phyloP scores from a whole-genome alignment of 768 basidiomycete species.

The Hygrocybe coccinea region DNA sequence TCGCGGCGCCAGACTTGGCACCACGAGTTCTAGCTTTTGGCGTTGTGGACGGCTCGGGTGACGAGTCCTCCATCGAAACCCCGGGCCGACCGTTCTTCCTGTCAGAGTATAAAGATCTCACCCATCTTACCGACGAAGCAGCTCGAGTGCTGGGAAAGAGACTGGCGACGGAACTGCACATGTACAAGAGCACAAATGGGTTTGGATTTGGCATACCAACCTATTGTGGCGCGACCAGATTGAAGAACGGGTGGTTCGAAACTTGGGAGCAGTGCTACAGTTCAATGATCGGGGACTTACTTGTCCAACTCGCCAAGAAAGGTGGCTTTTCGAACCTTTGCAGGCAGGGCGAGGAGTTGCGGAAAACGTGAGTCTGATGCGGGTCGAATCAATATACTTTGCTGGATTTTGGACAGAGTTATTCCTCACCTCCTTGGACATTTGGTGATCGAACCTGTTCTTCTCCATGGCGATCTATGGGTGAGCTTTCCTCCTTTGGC shows the following conservation, averaged over 20 bases:
- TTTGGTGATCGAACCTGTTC: slow-evolving; percentile 57
- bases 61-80: neutral
- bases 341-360: slow-evolving; percentile 47
- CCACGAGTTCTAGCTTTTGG: slow-evolving; percentile 55
- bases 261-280: slow-evolving; percentile 69
- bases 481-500: slow-evolving; percentile 32
- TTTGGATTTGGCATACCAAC: slow-evolving; percentile 74
- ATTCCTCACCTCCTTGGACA: slow-evolving; percentile 63
- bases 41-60: slow-evolving; percentile 20
- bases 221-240: slow-evolving; percentile 67
- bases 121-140: slow-evolving; percentile 40
- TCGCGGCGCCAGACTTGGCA: slow-evolving; percentile 63
- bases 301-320: slow-evolving; percentile 41
- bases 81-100: slow-evolving; percentile 57
- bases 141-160: slow-evolving; percentile 53
- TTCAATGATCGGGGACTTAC: slow-evolving; percentile 55
- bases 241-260: slow-evolving; percentile 68
- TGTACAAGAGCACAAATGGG: slow-evolving; percentile 45
- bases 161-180: slow-evolving; percentile 64
- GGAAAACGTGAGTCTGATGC: slow-evolving; percentile 36
- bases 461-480: slow-evolving; percentile 80
- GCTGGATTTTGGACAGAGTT: slow-evolving; percentile 41
- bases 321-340: slow-evolving; percentile 44
- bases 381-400: neutral
- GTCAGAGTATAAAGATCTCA: slow-evolving; percentile 66